Percentiles rank a stretch among this genome's conserved stretches.
Conservation (phyloP, 2,329 filamentous ascomycete genomes). For the Calonectria montana region DNA sequence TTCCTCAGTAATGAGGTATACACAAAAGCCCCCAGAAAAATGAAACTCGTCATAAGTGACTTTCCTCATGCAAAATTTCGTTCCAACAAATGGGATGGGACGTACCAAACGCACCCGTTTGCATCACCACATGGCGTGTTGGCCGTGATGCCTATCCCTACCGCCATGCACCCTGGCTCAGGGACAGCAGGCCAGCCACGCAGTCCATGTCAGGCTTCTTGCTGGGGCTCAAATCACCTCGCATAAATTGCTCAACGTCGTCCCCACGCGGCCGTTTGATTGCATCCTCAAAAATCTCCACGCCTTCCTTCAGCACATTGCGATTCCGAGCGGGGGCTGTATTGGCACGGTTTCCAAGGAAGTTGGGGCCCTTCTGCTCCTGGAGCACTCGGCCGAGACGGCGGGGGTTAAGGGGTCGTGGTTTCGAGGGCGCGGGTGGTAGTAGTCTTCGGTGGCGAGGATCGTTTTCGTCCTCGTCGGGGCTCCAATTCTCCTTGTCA, state of each 20-base stretch:
- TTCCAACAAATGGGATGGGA: constrained; percentile 18
- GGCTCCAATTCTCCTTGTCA: constrained; percentile 94
- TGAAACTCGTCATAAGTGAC: constrained; percentile 23
- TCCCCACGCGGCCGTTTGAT: constrained; percentile 53
- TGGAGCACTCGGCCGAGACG: constrained; percentile 56
- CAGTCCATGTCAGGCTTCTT: constrained; percentile 88
- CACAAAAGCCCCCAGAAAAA: constrained; percentile 22
- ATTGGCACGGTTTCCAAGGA: constrained; percentile 52
- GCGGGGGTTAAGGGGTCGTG: constrained; percentile 49
- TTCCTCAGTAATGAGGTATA: constrained; percentile 28
- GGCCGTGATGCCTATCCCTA: constrained; percentile 44
- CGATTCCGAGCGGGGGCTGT: constrained; percentile 54
- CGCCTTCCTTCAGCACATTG: constrained; percentile 45
- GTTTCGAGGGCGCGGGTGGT: constrained; percentile 46
- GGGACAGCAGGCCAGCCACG: constrained; percentile 85
- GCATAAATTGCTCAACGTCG: constrained; percentile 82
- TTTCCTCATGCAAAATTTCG: constrained; percentile 26
- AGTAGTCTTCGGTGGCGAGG: constrained; percentile 49
- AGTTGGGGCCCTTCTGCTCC: constrained; percentile 50
- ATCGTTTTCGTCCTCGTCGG: constrained; percentile 58
- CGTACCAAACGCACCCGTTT: not conserved
- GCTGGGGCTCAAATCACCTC: constrained; percentile 71
- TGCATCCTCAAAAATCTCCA: constrained; percentile 66
- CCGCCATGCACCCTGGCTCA: constrained; percentile 94
- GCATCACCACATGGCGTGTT: constrained; percentile 14